Evolutionary conservation across 1,284 basidiomycete genomes (phyloP).

Genomic region (Boletellus deceptivus): DNA sequence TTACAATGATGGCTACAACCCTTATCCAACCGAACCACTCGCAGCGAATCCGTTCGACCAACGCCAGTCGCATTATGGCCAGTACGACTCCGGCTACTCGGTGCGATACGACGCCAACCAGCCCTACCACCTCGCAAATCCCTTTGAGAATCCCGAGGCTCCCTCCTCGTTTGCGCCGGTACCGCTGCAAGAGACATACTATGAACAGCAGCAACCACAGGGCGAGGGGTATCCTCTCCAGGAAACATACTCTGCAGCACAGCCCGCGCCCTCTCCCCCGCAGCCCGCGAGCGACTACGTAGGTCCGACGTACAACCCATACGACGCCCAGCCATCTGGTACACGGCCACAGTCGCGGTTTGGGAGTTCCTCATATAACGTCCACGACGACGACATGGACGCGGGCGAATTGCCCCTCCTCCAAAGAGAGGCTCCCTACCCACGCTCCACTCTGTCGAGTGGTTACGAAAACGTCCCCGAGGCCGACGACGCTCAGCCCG

Average conservation of each 20-base stretch:
- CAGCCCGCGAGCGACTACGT: constrained; percentile 31
- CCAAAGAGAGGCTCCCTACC: constrained; percentile 40
- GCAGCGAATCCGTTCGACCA: constrained; percentile 25
- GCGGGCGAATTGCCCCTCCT: constrained; percentile 66
- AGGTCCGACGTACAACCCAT: constrained; percentile 22
- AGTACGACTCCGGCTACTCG: constrained; percentile 19
- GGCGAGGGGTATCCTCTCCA: constrained; percentile 17
- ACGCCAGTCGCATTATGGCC: constrained; percentile 16
- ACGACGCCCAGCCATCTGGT: constrained; percentile 18
- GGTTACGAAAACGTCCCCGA: constrained; percentile 40
- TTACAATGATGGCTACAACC: constrained; percentile 57
- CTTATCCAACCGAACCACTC: constrained; percentile 35
- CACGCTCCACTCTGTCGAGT: constrained; percentile 39
- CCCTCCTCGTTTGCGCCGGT: constrained; percentile 19
- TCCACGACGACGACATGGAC: constrained; percentile 38
- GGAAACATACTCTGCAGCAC: constrained; percentile 17
- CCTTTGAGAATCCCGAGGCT: constrained; percentile 20
- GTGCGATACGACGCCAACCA: constrained; percentile 24
- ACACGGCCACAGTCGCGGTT: constrained; percentile 26
- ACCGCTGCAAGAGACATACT: constrained; percentile 27
- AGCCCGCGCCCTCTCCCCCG: constrained; percentile 14
- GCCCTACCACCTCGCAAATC: constrained; percentile 23
- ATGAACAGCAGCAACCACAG: constrained; percentile 32
- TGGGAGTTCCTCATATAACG: constrained; percentile 38
- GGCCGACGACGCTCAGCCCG: constrained; percentile 39